Base-by-base conservation (phyloP, 1,284 basidiomycete species). In the Porogramme epimiltina region DNA sequence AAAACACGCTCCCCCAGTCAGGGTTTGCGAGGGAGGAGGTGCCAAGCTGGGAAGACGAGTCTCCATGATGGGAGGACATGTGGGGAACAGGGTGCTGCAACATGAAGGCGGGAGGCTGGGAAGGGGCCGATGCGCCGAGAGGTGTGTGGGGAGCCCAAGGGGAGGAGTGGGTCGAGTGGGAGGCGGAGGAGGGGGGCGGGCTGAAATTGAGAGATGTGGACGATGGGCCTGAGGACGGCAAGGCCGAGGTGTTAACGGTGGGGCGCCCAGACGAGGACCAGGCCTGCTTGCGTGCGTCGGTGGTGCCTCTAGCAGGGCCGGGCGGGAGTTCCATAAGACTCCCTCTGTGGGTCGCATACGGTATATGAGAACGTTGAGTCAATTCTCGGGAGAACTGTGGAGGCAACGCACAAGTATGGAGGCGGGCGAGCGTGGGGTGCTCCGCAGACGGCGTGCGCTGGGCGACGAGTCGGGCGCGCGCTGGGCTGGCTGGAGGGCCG, bases 1-100 rank as follows among this genome's bases (percentile, higher is more conserved):
- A 74, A 61, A 87, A 83, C 19, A 87, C 54, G 57, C 71, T 70
- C 42, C 65, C 68, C 84, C 85, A 87, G 52, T 85, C 81, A 40
- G 73, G 68, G 55, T 56, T 66, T 24, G 70, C 62, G 45, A 73
- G 48, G 34, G 70, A 49, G 5, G 70, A 66, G 38, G 64, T 49
- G 56, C 60, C 54, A 51, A 68, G 62, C 42, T 63, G 62, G 33
- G 49, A 56, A 28, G 61, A 53, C 11, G 54, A 40, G 47, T 66
- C 66, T 38, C 56, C 49, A 33, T 62, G 54, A 42, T 63, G 63
- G 44, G 34, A 37, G 34, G 62, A 51, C 52, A 59, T 53, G 41
- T 63, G 53, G 19, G 57, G 54, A 34, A 63, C 54, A 10, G 64
- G 44, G 38, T 65, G 62, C 44, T 64, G 62, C 55, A 64, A 52